These are phyloP conservation scores for Chaetomiaceae sp. DNA, from an alignment of 2,329 filamentous ascomycete species.

Conservation along the genomic window DNA sequence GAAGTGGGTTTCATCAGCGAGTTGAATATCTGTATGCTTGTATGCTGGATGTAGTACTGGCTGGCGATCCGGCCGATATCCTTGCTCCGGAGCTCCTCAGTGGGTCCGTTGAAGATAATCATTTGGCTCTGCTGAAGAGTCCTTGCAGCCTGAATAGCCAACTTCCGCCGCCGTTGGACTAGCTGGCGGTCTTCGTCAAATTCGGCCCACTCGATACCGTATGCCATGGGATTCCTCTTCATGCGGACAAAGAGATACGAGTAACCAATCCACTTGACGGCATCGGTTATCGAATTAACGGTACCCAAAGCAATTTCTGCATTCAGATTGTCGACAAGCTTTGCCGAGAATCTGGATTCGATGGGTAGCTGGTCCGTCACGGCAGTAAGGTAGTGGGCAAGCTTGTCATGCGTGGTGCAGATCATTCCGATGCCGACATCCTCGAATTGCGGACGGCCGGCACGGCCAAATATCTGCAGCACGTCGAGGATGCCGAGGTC, in stretches of 20 bases:
- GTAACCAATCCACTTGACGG: slow-evolving; percentile 95
- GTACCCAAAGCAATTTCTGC: slow-evolving; percentile 92
- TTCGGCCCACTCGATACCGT: slow-evolving; percentile 94
- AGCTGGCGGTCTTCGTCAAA: slow-evolving; percentile 82
- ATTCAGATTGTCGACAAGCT: slow-evolving; percentile 93
- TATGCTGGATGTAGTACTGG: slow-evolving; percentile 92
- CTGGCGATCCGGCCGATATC: slow-evolving; percentile 95
- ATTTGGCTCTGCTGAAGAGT: slow-evolving; percentile 92
- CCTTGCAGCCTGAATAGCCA: slow-evolving; percentile 83
- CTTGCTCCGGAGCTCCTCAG: slow-evolving; percentile 88
- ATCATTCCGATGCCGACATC: slow-evolving; percentile 98
- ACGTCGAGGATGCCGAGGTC: slow-evolving; percentile 96
- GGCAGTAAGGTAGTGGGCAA: slow-evolving; percentile 84
- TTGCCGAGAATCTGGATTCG: slow-evolving; percentile 91
- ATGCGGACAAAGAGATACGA: slow-evolving; percentile 97
- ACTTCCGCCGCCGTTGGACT: slow-evolving; percentile 76
- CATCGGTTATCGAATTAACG: slow-evolving; percentile 89
- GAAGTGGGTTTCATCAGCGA: slow-evolving; percentile 82
- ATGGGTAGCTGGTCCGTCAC: slow-evolving; percentile 96
- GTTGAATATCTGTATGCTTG: slow-evolving; percentile 94
- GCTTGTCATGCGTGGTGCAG: slow-evolving; percentile 89
- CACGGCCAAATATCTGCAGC: slow-evolving; percentile 96
- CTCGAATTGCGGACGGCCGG: slow-evolving; percentile 94
- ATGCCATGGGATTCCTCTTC: slow-evolving; percentile 83
- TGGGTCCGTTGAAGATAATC: slow-evolving; percentile 96